phyloP scores from a whole-genome alignment of 768 basidiomycete species.

The Bullera alba region DNA sequence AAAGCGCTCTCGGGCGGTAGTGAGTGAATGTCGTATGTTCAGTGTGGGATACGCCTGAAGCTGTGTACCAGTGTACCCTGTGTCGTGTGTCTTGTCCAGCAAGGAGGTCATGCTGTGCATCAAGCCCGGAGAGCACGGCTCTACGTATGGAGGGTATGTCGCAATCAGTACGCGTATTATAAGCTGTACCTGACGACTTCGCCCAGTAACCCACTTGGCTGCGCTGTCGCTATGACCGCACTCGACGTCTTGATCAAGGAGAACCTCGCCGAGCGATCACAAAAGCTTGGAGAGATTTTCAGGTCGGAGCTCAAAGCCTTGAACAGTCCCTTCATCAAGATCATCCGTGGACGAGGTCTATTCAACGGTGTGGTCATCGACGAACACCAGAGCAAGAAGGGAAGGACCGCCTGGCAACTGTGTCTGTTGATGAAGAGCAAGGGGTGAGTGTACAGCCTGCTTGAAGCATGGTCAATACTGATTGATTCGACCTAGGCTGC shows the following conservation, averaged over 20 bases:
- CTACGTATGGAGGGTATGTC: constrained; percentile 85
- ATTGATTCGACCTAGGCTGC: constrained; percentile 46
- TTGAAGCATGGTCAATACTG: not conserved
- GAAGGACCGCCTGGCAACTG: constrained; percentile 88
- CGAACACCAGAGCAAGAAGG: constrained; percentile 66
- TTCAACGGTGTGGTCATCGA: constrained; percentile 92
- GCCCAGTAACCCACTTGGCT: constrained; percentile 80
- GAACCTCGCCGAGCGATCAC: constrained; percentile 71
- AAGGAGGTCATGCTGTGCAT: constrained; percentile 92
- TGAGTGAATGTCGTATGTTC: constrained; percentile 47
- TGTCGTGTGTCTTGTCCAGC: constrained; percentile 87
- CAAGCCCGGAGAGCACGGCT: constrained; percentile 88
- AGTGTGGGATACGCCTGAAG: not conserved
- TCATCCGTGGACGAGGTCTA: constrained; percentile 78
- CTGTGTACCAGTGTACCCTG: constrained; percentile 69
- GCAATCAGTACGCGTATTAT: not conserved
- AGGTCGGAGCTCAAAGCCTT: constrained; percentile 51
- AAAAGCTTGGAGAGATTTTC: constrained; percentile 72
- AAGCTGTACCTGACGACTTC: not conserved
- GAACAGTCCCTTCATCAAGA: constrained; percentile 58
- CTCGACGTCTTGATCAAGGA: constrained; percentile 86
- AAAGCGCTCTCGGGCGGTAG: constrained; percentile 95
- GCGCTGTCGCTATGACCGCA: constrained; percentile 91
- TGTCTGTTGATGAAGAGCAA: constrained; percentile 85
- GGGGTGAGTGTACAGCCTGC: constrained; percentile 48